Evolutionary conservation across 805 yeast species (phyloP).

Genomic region (Ogataea philodendri): DNA sequence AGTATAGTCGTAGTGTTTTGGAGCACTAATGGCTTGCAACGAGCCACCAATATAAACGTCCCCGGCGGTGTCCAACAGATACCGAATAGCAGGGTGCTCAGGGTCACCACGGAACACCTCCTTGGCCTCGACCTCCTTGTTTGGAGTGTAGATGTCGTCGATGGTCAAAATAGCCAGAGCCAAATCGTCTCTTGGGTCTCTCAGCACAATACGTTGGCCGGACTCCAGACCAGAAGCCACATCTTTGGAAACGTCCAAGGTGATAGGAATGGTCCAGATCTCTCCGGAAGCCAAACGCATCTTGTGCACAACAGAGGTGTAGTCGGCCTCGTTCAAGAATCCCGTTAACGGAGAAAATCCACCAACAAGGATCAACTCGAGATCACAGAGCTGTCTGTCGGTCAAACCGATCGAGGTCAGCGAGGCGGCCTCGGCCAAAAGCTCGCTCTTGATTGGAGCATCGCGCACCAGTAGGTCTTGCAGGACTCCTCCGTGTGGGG

Average conservation of each 20-base stretch:
- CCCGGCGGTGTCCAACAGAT: slow-evolving; percentile 69
- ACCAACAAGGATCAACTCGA: slow-evolving; percentile 88
- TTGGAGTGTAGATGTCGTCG: slow-evolving; percentile 75
- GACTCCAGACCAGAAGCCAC: slow-evolving; percentile 45
- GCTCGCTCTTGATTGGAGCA: slow-evolving; percentile 50
- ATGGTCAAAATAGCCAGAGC: slow-evolving; percentile 81
- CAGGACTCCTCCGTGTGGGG: slow-evolving; percentile 89
- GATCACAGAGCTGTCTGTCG: slow-evolving; percentile 88
- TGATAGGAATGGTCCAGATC: slow-evolving; percentile 92
- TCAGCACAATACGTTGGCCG: slow-evolving; percentile 67
- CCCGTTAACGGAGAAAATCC: slow-evolving; percentile 87
- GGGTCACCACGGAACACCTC: slow-evolving; percentile 94
- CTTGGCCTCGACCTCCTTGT: slow-evolving; percentile 76
- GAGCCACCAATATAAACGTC: slow-evolving; percentile 88
- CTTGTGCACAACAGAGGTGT: slow-evolving; percentile 62
- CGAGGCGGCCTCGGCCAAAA: slow-evolving; percentile 56
- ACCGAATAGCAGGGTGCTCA: slow-evolving; percentile 89
- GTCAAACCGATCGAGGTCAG: slow-evolving; percentile 57
- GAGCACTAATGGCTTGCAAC: slow-evolving; percentile 77
- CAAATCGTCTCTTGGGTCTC: slow-evolving; percentile 77
- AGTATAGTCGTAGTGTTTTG: slow-evolving; percentile 87
- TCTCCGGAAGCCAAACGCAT: slow-evolving; percentile 73
- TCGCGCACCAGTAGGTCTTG: slow-evolving; percentile 87
- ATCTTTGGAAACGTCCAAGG: slow-evolving; percentile 65
- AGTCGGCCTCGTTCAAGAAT: slow-evolving; percentile 64